Evolutionary conservation across 345 rosid genomes (phyloP), one percentile per base, ranked within the genome.

Genomic region (Populus simonii): DNA sequence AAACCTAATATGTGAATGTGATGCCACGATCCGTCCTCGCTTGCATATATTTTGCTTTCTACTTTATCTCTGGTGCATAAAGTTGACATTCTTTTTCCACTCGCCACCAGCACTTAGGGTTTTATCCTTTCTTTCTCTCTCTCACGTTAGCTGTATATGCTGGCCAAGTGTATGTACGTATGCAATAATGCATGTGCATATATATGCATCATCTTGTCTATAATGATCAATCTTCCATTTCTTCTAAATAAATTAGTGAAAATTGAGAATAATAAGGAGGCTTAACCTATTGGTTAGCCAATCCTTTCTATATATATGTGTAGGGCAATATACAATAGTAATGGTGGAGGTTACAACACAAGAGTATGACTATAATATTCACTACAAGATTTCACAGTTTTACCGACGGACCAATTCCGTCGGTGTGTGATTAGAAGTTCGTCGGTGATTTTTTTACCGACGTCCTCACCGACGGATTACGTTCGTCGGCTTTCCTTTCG

Each of bases 21-120:
- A 86, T 81, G 89, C 89, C 83, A 84, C 75, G 88, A 78, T 76
- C 87, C 90, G 90, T 74, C 81, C 65, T 80, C 66, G 87, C 80
- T 53, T 20, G 59, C 59, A 5, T 53, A 7, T 20, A 6, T 53
- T 18, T 18, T 53, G n/a, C 59, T 53, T 68, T 76, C 79, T 82
- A 35, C 76, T 8, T 77, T 74, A 74, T 72, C 65, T 63, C 13
- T 66, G 0, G 3, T 59, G 67, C 29, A 2, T 59, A 79, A 86
- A 84, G 74, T 80, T 84, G 72, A 80, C 87, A 78, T 81, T 83
- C 83, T 81, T 79, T 77, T 51, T 49, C 70, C 75, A 61, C 73
- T 73, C 18, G 17, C 73, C 51, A 22, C 43, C 49, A 15, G 18
- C 36, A 4, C 45, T 39, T 1, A 5, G 45, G 51, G 29, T 66